Evolutionary conservation across 352 stramenopile genomes (phyloP), one percentile per base, ranked within the genome.

Genomic region (Pythium coloratum): DNA sequence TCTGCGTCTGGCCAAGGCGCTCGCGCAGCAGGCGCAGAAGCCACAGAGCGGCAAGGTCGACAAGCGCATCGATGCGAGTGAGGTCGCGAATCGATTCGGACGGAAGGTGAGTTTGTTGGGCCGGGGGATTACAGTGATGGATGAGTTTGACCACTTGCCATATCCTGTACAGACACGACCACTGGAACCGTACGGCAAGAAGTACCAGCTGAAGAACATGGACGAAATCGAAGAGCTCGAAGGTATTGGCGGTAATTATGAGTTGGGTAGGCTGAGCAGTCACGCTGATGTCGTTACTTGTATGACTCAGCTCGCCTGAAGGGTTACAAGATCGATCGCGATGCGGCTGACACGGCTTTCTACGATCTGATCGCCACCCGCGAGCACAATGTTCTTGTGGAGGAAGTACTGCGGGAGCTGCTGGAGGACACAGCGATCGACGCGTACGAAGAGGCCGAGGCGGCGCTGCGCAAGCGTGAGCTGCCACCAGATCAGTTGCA

Each of bases 401-500:
- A 88, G 10, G 79, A 92, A 69, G 80, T 90, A 1, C 53, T 90
- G 24, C 66, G 78, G 10, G 82, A 92, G 33, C 66, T 86, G 18
- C 55, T 90, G 18, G 84, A 78, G 26, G 78, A 92, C 3, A 57
- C 88, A n/a, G 72, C 81, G 10, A 72, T 78, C 46, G 84, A 90
- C 7, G 67, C 75, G 2, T 90, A 79, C 62, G 75, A 92, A 16
- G 71, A 81, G 47, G 84, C 76, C 36, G 76, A 87, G 59, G 69
- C 70, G 4, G 84, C 76, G n/a, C 61, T 69, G 9, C 66, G 73
- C 1, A 80, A 80, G 57, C 84, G 79, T 54, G 74, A 90, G 54
- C 71, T 95, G 20, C 77, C 84, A 12, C 67, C 74, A 2, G 86
- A 94, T n/a, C 72, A 90, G 34, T 76, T 90, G 8, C 57, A 81